Evolutionary conservation across 2,329 filamentous ascomycete genomes (phyloP), one percentile per base, ranked within the genome.

Genomic region (Hysterium pulicare): DNA sequence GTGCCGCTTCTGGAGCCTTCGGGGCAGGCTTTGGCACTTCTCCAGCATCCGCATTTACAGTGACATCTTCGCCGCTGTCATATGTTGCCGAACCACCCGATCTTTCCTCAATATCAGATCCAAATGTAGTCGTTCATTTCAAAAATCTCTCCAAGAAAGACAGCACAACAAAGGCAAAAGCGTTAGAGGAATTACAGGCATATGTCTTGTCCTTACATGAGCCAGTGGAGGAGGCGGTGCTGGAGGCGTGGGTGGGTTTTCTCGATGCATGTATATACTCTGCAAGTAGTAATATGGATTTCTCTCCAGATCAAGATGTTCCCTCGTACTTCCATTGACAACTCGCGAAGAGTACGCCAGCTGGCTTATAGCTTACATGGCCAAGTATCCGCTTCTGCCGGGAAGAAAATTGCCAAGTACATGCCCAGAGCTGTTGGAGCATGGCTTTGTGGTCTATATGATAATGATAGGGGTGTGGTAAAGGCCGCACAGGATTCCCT

Each of bases 111-210:
- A 82, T 98, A 46, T 85, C 83, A 33, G 84, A 95, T 55, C 78
- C 90, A 6, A 86, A 93, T 58, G 75, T 91, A 28, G 82, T 91
- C 28, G 90, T 97, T 11, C 82, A 84, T n/a, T 88, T 96, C 71
- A 95, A 96, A 68, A 95, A 94, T 55, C 70, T 96, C 3, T 77
- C 84, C 38, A 98, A 97, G 71, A 95, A 93, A 69, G 91, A 96
- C 70, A 85, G 84, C 58, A 95, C 83, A 9, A 98, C 93, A 28
- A 95, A 95, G 64, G 78, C 85, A 6, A 95, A 91, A 65, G 91
- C 88, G 0, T 72, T 98, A 21, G 90, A 97, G 55, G 91, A 97
- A 40, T 70, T 98, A 16, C 76, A 88, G 36, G 65, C 77, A 24
- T 78, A 86, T 59, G 72, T 87, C 30, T 74, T 77, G 72, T 64